Evolutionary conservation across 2,329 filamentous ascomycete genomes (phyloP).

Genomic region (Nectriaceae sp.): DNA sequence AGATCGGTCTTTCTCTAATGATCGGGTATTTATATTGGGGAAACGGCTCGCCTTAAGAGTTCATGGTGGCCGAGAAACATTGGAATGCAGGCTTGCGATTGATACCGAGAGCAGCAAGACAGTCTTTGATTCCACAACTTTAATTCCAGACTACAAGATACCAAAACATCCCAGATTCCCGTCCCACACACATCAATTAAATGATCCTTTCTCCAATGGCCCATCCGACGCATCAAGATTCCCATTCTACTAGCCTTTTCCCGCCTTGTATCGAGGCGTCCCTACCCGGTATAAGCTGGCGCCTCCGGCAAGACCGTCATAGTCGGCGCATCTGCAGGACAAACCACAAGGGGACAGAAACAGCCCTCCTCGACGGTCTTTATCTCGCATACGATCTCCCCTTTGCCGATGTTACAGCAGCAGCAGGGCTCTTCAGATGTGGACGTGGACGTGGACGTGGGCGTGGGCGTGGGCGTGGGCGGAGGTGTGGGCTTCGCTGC

Average conservation of each 20-base stretch:
- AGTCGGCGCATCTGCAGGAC: slow-evolving; percentile 21
- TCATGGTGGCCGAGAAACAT: too few species aligned
- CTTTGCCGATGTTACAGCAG: slow-evolving; percentile 14
- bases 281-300: slow-evolving; percentile 9
- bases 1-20: not conserved
- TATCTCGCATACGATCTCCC: slow-evolving; percentile 12
- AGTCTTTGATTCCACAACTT: too few species aligned
- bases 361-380: slow-evolving; percentile 16
- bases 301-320: slow-evolving; percentile 9
- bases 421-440: slow-evolving; percentile 14
- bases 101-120: too few species aligned
- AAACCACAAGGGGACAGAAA: slow-evolving; percentile 20
- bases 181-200: not conserved
- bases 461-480: slow-evolving; percentile 1
- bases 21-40: not conserved
- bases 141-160: too few species aligned
- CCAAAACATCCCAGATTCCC: not conserved
- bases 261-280: not conserved
- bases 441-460: slow-evolving; percentile 5
- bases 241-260: not conserved
- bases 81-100: too few species aligned
- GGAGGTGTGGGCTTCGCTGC: not conserved
- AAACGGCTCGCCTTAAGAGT: not conserved
- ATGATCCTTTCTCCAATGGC: not conserved
- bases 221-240: not conserved